phyloP scores from a whole-genome alignment of 352 stramenopile species.

The Phytopythium helicoides region DNA sequence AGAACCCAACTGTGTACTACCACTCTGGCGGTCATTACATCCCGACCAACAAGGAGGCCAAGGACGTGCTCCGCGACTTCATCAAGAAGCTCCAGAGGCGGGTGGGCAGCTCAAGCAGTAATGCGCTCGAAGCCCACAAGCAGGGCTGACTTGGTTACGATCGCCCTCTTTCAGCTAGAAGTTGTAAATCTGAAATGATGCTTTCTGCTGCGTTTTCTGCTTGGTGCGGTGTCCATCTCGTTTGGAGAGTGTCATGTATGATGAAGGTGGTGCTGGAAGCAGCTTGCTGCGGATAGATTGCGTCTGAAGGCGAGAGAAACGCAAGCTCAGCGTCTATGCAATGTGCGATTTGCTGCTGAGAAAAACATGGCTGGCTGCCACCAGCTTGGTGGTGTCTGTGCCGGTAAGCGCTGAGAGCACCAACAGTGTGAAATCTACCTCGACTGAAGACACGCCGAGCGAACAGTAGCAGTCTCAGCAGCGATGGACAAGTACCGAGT shows the following conservation, averaged over 20 bases:
- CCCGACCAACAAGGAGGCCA: conserved; percentile 80
- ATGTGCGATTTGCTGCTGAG: conserved; percentile 5
- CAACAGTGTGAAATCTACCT: too few relatives aligned
- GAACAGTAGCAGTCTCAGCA: too few relatives aligned
- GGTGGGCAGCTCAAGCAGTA: conserved; percentile 4
- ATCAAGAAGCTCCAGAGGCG: conserved; percentile 44
- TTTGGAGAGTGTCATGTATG: not conserved
- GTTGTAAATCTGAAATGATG: too few relatives aligned
- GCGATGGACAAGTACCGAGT: conserved; percentile 54
- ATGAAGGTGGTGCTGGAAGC: not conserved
- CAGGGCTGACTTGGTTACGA: too few relatives aligned
- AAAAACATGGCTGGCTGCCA: conserved; percentile 1
- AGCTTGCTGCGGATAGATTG: not conserved
- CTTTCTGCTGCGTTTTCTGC: too few relatives aligned
- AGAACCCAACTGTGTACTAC: conserved; percentile 48
- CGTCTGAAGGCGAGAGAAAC: conserved; percentile 2
- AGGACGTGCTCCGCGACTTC: conserved; percentile 70
- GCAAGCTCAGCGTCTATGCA: conserved; percentile 4
- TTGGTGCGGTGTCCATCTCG: too few relatives aligned
- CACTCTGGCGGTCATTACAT: conserved; percentile 85
- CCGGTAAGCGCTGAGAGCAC: too few relatives aligned
- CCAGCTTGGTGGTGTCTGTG: not conserved
- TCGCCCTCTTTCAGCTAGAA: too few relatives aligned
- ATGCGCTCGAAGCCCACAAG: not conserved
- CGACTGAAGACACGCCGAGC: too few relatives aligned